Evolutionary conservation across 2,329 filamentous ascomycete genomes (phyloP), one percentile per base, ranked within the genome.

Genomic region (Clarireedia sp.): DNA sequence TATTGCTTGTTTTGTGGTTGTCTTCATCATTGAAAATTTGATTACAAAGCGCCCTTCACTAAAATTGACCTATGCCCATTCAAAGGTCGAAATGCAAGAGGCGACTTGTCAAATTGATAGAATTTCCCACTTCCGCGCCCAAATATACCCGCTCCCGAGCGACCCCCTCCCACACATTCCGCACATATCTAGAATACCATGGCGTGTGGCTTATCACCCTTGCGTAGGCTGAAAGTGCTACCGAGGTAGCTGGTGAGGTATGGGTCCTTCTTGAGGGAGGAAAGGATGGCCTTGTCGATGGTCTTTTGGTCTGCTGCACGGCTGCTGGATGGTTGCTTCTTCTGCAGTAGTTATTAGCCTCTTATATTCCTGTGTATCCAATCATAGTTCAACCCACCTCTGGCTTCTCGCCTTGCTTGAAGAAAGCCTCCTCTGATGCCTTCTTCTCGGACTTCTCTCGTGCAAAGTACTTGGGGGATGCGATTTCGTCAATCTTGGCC

Each of bases 151-250:
- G 33, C 47, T 48, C 37, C 53, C 41, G 41, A 21, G 19, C 9
- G 17, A 45, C 17, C 21, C 19, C 48, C 43, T 43, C 44, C 47
- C 47, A 43, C 54, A 48, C 60, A 58, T 62, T 62, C 51, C 52
- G 57, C 54, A 61, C 61, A 61, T 57, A 59, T 60, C 62, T 96
- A 99, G 85, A 92, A 99, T 80, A 89, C 89, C 94, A 99, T 97
- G 86, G 95, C 89, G 81, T 99, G 94, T 79, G 94, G 94, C 87
- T 92, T 91, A 84, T 99, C 92, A 73, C 94, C 94, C 83, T 91
- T 96, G 80, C 92, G 89, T 78, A 99, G 86, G 85, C 89, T 95
- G 89, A 99, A 99, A 74, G 87, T 90, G 77, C 87, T 89, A 73
- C 83, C 83, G 70, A 99, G 89, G 85, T 99, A 99, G 80, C 86